Conservation (phyloP, 495 filamentous ascomycete genomes). For the Talaromyces stipitatus region DNA sequence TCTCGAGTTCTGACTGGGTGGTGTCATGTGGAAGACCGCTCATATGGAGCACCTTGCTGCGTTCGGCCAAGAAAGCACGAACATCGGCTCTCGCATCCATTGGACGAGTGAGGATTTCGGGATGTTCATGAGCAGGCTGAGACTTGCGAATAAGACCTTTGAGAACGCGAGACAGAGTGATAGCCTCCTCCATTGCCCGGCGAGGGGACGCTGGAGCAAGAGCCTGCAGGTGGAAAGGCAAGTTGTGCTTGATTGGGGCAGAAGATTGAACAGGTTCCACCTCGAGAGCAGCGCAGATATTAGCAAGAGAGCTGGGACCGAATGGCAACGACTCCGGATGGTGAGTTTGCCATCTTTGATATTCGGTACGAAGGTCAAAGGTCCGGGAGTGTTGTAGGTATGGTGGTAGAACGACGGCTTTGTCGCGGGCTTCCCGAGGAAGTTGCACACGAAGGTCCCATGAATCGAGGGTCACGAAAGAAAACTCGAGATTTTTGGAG, state of each 20-base stretch:
- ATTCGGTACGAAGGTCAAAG: slow-evolving; percentile 94
- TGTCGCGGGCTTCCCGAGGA: slow-evolving; percentile 93
- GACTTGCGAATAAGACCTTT: slow-evolving; percentile 91
- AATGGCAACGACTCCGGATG: slow-evolving; percentile 97
- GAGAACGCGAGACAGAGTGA: slow-evolving; percentile 87
- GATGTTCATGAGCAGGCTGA: slow-evolving; percentile 85
- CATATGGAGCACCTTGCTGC: slow-evolving; percentile 97
- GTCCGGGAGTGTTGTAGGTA: slow-evolving; percentile 96
- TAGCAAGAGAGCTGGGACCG: slow-evolving; percentile 86
- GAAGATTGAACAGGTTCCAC: slow-evolving; percentile 95
- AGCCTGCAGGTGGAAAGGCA: slow-evolving; percentile 95
- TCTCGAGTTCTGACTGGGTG: slow-evolving; percentile 95
- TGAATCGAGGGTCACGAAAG: slow-evolving; percentile 94
- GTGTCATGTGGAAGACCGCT: slow-evolving; percentile 95
- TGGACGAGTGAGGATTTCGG: slow-evolving; percentile 84
- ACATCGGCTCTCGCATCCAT: slow-evolving; percentile 97
- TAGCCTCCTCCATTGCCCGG: slow-evolving; percentile 93
- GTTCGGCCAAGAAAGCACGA: slow-evolving; percentile 87
- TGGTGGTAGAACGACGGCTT: slow-evolving; percentile 91
- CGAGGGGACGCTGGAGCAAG: slow-evolving; percentile 94
- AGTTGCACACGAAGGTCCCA: slow-evolving; percentile 98
- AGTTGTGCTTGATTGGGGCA: slow-evolving; percentile 96
- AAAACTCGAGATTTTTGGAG: slow-evolving; percentile 82
- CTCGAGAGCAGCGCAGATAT: slow-evolving; percentile 96
- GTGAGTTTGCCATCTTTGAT: slow-evolving; percentile 96